Conservation (phyloP, 2,329 filamentous ascomycete species). For the Ceratocystiopsis sp. region DNA sequence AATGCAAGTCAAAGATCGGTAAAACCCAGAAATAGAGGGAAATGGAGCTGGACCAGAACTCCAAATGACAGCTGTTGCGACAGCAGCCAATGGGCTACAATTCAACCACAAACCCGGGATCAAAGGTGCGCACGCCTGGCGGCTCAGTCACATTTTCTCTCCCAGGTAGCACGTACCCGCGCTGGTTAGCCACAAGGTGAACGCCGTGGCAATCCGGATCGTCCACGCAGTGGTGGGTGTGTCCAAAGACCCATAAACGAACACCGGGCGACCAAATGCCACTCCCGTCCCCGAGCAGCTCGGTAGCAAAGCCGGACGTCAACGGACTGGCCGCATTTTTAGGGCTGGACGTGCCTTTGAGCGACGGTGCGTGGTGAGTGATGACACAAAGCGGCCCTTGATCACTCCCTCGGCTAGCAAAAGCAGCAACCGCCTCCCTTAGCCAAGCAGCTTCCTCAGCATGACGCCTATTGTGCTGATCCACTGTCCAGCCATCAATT, state of each 20-base stretch:
- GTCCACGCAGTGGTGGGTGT: conserved; percentile 27
- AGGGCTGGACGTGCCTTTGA: conserved; percentile 29
- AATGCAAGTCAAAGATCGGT: too few relatives aligned
- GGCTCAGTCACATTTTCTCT: too few relatives aligned
- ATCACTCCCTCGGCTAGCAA: conserved; percentile 6
- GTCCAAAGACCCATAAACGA: conserved; percentile 28
- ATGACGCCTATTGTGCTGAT: conserved; percentile 31
- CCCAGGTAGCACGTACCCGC: conserved; percentile 7
- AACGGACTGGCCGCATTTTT: conserved; percentile 28
- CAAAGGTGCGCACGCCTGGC: too few relatives aligned
- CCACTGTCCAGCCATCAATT: conserved; percentile 33
- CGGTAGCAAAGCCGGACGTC: conserved; percentile 34
- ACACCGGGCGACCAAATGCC: conserved; percentile 16
- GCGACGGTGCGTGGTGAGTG: conserved; percentile 40
- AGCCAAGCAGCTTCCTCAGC: conserved; percentile 33
- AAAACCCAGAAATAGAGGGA: too few relatives aligned
- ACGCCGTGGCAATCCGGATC: conserved; percentile 17
- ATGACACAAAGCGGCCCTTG: conserved; percentile 22
- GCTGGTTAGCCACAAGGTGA: conserved; percentile 27
- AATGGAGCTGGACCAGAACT: too few relatives aligned
- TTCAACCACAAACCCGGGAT: too few relatives aligned
- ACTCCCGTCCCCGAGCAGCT: conserved; percentile 17
- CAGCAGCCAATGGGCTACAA: too few relatives aligned
- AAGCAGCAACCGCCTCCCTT: background rate
- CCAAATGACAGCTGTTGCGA: too few relatives aligned